Evolutionary conservation across 2,329 filamentous ascomycete species (phyloP).

Genomic region (Fusarium brevicatenulatum): DNA sequence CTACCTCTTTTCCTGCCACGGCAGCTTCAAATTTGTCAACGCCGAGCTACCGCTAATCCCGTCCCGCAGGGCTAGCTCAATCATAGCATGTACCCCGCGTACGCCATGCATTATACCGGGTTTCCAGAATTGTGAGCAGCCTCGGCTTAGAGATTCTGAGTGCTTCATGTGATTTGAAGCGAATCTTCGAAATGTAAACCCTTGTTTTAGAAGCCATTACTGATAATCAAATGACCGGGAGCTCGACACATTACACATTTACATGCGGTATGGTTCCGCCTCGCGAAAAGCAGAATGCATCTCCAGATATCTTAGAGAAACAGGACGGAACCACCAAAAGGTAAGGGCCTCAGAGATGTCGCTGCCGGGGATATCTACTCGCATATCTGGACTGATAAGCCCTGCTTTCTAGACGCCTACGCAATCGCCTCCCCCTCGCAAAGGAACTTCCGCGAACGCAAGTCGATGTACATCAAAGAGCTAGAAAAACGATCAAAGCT

Average conservation of each 20-base stretch:
- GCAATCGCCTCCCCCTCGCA: neutral
- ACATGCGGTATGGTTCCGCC: fast-evolving
- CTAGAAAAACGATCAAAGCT: neutral
- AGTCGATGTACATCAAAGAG: neutral
- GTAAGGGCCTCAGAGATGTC: fast-evolving
- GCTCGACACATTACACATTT: neutral
- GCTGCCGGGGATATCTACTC: neutral
- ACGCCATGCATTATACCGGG: fast-evolving
- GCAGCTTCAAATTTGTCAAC: neutral
- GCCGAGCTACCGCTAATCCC: neutral
- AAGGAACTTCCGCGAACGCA: neutral
- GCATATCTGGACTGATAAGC: neutral
- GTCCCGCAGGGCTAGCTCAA: neutral
- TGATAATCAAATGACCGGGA: no score
- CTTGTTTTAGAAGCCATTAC: neutral
- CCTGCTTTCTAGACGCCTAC: neutral
- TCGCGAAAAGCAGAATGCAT: fast-evolving
- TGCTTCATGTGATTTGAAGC: neutral
- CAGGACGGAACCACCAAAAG: neutral
- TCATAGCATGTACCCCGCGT: neutral
- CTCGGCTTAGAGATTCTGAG: neutral
- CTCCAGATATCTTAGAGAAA: fast-evolving
- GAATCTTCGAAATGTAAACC: fast-evolving
- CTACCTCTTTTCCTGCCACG: neutral
- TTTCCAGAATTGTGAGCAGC: neutral